These are phyloP conservation scores for Aspergillus wentii DNA, from an alignment of 495 filamentous ascomycete species.

Conservation along the genomic window DNA sequence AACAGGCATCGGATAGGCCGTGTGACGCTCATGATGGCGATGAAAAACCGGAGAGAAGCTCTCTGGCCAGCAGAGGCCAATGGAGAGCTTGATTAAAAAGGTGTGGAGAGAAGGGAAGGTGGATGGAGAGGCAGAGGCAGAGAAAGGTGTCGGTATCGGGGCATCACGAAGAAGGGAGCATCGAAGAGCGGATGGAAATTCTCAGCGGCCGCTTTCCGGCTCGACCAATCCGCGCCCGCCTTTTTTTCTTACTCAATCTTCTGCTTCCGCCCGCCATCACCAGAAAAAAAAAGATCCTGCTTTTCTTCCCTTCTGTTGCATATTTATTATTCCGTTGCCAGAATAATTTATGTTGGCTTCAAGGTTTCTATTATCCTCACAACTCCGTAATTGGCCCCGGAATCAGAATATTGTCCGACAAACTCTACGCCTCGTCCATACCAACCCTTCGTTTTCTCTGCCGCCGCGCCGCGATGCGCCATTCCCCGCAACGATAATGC, in stretches of 20 bases:
- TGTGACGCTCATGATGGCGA: conserved; percentile 55
- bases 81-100: conserved; percentile 15
- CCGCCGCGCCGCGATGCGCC: conserved; percentile 14
- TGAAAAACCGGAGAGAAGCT: conserved; percentile 10
- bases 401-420: too few species aligned
- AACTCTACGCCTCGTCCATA: conserved; percentile 1
- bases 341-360: conserved; percentile 8
- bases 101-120: conserved; percentile 9
- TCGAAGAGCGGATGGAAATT: conserved; percentile 14
- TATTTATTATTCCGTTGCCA: not conserved
- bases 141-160: not conserved
- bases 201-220: conserved; percentile 14
- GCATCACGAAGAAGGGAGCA: conserved; percentile 12
- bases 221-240: conserved; percentile 18
- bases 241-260: conserved; percentile 4
- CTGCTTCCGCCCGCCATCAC: too few species aligned
- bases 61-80: conserved; percentile 24
- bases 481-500: conserved; percentile 23
- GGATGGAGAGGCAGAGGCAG: conserved; percentile 1
- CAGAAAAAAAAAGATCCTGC: too few species aligned
- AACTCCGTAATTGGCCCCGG: too few species aligned
- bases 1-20: conserved; percentile 56
- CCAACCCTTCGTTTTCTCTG: conserved; percentile 2
- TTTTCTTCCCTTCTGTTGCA: conserved; percentile 2
- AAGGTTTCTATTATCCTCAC: too few species aligned